Base-by-base conservation (phyloP, 2,329 filamentous ascomycete genomes). In the Chaetomiaceae sp. region DNA sequence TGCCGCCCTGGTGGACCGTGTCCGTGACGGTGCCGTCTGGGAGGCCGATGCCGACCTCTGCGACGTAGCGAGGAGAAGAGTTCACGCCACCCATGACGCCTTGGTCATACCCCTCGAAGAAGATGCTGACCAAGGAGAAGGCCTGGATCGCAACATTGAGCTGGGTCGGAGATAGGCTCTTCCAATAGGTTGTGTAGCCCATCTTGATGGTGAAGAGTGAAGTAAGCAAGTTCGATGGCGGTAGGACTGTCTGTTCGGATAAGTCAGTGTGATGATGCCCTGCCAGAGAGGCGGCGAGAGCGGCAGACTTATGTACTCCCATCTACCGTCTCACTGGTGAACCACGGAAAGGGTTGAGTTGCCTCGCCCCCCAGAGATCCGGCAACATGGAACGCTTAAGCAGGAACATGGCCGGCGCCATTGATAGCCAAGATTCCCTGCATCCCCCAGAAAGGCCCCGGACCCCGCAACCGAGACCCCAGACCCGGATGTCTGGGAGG, bases 51-150 rank as follows among this genome's bases (percentile, higher is more conserved):
- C 72, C 76, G 83, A 88, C 87, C 9, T 80, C 69, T 34, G 80
- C 72, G 47, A 84, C 80, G 63, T 88, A 88, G 65, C 86, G 70
- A 46, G 77, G 77, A 36, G 82, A 75, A 43, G 80, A 83, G 68
- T 88, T 87, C 12, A 88, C 83, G 52, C 84, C 84, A 17, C 80
- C 79, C 82, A 77, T 84, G 58, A 78, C 68, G 40, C 75, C 78
- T 61, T 80, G 77, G 57, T 81, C 77, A 61, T 79, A 79, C 36
- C 76, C 84, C 61, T 86, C 86, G 73, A 87, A 73, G 60, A 73
- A 63, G 23, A 64, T 64, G 56, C 61, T 64, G 55, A 64, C 63
- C 25, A 67, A 22, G 60, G 64, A 65, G 46, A 68, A 65, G 38
- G 52, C 47, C 55, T 66, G 65, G 56, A 66, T 63, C 34, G 69